Base-by-base conservation (phyloP, 345 rosid species). In the Populus tremula region DNA sequence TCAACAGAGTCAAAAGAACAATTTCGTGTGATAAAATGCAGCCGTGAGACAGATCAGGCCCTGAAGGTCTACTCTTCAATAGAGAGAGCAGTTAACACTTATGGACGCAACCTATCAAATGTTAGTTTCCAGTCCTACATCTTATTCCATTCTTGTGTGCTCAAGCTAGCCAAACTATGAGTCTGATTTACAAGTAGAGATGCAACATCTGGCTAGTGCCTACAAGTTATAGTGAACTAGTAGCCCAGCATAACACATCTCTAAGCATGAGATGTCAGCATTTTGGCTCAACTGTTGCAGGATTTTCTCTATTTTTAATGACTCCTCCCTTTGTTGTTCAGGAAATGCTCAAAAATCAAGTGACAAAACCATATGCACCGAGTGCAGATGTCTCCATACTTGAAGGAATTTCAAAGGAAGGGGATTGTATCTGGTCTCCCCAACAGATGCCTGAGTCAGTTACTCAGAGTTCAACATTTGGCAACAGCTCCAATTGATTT, bases 351-450 rank as follows among this genome's bases (percentile, higher is more conserved):
- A 92, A 89, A 86, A 85, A 88, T 85, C 90, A 87, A 84, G 97
- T 90, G 75, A 87, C 86, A 70, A 91, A 90, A 81, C 99, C 99
- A 62, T 96, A 96, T 86, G 84, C 97, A 8, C 94, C 99, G 4
- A 70, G 76, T 11, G 66, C 80, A 21, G 85, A 84, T 71, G 77
- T 81, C 43, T 47, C 61, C 47, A 71, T 41, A 21, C 11, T 68
- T 17, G 97, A 93, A 85, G 87, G 78, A 63, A 80, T 76, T 23
- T 76, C 90, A 72, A 89, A 81, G 76, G 94, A 87, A 80, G 90
- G 89, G 79, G 75, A 70, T 78, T 56, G 38, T 73, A 62, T 74
- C 38, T 88, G 81, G 88, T 84, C 90, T 70, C 78, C 92, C 61
- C 96, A 87, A 54, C 91, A 86, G 78, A 79, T 86, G 71, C 88